Evolutionary conservation across 768 basidiomycete genomes (phyloP).

Genomic region (Leccinum ochraceum): DNA sequence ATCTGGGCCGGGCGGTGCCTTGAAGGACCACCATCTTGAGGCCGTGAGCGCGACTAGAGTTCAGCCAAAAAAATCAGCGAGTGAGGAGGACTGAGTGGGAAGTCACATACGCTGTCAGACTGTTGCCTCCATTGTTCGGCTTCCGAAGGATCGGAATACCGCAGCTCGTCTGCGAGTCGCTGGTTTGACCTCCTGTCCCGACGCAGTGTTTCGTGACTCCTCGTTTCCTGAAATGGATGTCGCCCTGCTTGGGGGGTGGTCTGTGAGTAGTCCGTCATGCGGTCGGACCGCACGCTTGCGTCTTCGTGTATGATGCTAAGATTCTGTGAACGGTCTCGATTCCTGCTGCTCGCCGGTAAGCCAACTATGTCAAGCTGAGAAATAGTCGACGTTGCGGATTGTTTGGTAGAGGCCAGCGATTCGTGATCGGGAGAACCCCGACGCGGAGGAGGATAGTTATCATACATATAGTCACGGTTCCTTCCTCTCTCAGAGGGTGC

Average conservation of each 20-base stretch:
- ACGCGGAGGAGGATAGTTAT: slow-evolving; percentile 20
- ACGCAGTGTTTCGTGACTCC: slow-evolving; percentile 19
- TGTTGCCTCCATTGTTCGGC: slow-evolving; percentile 35
- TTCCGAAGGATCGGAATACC: slow-evolving; percentile 35
- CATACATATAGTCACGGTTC: slow-evolving; percentile 27
- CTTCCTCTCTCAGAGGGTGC: slow-evolving; percentile 22
- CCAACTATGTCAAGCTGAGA: slow-evolving; percentile 36
- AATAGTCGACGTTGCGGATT: slow-evolving; percentile 31
- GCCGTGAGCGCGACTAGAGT: slow-evolving; percentile 23
- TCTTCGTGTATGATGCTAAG: slow-evolving; percentile 37
- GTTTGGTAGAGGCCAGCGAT: slow-evolving; percentile 30
- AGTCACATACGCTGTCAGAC: slow-evolving; percentile 19
- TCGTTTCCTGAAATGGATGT: slow-evolving; percentile 13
- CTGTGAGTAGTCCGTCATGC: slow-evolving; percentile 26
- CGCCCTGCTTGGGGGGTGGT: slow-evolving; percentile 23
- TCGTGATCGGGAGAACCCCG: slow-evolving; percentile 30
- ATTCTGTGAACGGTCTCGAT: slow-evolving; percentile 25
- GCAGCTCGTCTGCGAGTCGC: slow-evolving; percentile 35
- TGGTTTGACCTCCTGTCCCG: slow-evolving; percentile 28
- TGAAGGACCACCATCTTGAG: slow-evolving; percentile 8
- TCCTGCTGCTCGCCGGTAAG: slow-evolving; percentile 19
- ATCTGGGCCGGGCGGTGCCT: slow-evolving; percentile 22
- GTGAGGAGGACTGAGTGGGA: background rate
- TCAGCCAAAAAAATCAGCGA: background rate
- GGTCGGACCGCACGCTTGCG: slow-evolving; percentile 29